Evolutionary conservation across 441 rosid genomes (phyloP), one percentile per base, ranked within the genome.

Genomic region (Erodium trifolium): DNA sequence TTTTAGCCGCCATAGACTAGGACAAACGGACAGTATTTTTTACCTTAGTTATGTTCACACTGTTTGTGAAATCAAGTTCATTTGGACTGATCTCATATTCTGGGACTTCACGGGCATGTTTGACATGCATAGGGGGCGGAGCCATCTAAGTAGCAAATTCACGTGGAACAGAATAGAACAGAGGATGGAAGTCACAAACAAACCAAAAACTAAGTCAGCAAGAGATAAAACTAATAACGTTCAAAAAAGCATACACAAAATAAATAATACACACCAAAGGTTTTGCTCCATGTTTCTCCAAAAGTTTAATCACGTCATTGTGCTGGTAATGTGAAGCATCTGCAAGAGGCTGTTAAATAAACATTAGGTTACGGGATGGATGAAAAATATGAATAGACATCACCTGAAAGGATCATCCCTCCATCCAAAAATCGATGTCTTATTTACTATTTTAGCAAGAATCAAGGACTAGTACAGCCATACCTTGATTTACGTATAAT

Each of bases 11-110:
- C n/a, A 31, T 2, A 31, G 34, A 3, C 51, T 57, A 57, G 18
- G 63, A 17, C 29, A 18, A 57, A 57, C 1, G 31, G 23, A 18
- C 51, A 57, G 11, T 57, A 18, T 1, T 57, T 19, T 9, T 65
- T 71, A 85, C 96, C 92, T 87, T 89, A 12, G 92, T 85, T 66
- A 87, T 87, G 73, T 81, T 68, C 65, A 82, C 78, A 70, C 91
- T 82, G 69, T 82, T 79, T 3, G 90, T 78, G 81, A 89, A 87
- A 75, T 89, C 95, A 71, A 89, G 95, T 78, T 89, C 90, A 2
- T 62, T 60, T 47, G 84, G 86, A 81, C 84, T 79, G 68, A 89
- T 89, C 79, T 89, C 95, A 62, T 89, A 89, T 73, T 89, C 92
- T 23, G 92, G 95, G 66, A 87, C 87, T 76, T 89, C 90, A 67